A percentile compares a stretch with the other conserved stretches of the same genome.
Conservation (phyloP, 805 yeast species). For the Candida michaelii region DNA sequence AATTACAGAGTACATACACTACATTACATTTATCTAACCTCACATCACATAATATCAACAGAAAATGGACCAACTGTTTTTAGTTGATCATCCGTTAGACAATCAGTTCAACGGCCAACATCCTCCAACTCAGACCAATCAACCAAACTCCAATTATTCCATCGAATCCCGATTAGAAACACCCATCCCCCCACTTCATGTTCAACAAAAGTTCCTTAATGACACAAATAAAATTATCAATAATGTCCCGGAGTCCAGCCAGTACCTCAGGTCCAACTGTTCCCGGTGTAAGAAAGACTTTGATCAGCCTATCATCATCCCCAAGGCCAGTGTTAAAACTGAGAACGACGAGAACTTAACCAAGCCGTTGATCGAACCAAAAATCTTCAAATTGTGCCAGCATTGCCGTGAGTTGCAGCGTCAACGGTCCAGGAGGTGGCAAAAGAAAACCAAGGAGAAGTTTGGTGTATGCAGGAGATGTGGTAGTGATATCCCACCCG, state of each 20-base stretch:
- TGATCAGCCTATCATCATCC: slow-evolving; percentile 41
- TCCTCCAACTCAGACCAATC: background rate
- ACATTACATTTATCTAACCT: too few relatives aligned
- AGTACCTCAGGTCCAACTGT: slow-evolving; percentile 40
- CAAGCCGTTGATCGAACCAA: slow-evolving; percentile 37
- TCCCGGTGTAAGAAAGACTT: slow-evolving; percentile 62
- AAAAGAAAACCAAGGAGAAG: slow-evolving; percentile 55
- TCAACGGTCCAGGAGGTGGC: slow-evolving; percentile 65
- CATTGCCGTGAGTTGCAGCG: slow-evolving; percentile 67
- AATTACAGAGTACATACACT: too few relatives aligned
- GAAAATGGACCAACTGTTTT: slow-evolving; percentile 17
- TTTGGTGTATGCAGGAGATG: slow-evolving; percentile 66
- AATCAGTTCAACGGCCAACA: slow-evolving; percentile 5
- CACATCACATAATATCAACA: too few relatives aligned
- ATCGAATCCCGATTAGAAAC: slow-evolving; percentile 19
- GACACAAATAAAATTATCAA: slow-evolving; percentile 13
- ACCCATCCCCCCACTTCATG: slow-evolving; percentile 44
- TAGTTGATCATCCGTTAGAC: slow-evolving; percentile 15
- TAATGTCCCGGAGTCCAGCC: slow-evolving; percentile 16
- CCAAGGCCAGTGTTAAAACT: slow-evolving; percentile 23
- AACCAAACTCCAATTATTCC: background rate
- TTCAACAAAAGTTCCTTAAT: slow-evolving; percentile 40
- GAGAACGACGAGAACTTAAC: slow-evolving; percentile 15
- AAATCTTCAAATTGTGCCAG: slow-evolving; percentile 54
- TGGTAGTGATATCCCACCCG: slow-evolving; percentile 53